Percentiles rank a stretch among this genome's conserved stretches.
phyloP scores from a whole-genome alignment of 306 rosid genomes.

The Purshia tridentata region DNA sequence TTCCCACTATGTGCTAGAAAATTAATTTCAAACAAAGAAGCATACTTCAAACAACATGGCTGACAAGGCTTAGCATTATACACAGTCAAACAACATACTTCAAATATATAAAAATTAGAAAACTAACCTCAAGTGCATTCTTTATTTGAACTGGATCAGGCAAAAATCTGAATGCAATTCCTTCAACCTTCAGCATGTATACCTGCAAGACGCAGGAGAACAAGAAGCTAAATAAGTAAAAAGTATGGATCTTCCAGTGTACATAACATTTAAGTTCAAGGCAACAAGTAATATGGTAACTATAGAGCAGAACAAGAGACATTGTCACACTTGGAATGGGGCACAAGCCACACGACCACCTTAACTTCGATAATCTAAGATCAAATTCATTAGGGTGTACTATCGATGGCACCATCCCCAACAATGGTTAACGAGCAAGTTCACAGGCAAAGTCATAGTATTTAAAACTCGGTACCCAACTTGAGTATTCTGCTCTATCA shows the following conservation, averaged over 20 bases:
- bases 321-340: not conserved
- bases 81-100: no score
- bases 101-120: slow-evolving; percentile 1
- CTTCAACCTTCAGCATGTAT: slow-evolving; percentile 97
- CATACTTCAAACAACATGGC: no score
- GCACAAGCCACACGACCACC: not conserved
- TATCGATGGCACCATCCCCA: not conserved
- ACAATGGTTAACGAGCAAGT: not conserved
- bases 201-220: slow-evolving; percentile 42
- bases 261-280: not conserved
- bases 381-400: not conserved
- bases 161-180: slow-evolving; percentile 90
- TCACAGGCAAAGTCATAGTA: not conserved
- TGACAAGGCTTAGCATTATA: no score
- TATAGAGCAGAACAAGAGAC: not conserved
- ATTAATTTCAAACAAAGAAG: not conserved
- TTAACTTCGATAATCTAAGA: not conserved
- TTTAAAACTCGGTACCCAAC: not conserved
- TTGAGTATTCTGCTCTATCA: no score
- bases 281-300: not conserved
- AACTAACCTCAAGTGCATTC: slow-evolving; percentile 86
- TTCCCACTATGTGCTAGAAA: not conserved
- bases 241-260: not conserved
- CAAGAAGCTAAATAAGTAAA: not conserved
- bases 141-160: slow-evolving; percentile 93